Evolutionary conservation across 1,284 basidiomycete species (phyloP).

Genomic region (Trichosporon sp.): DNA sequence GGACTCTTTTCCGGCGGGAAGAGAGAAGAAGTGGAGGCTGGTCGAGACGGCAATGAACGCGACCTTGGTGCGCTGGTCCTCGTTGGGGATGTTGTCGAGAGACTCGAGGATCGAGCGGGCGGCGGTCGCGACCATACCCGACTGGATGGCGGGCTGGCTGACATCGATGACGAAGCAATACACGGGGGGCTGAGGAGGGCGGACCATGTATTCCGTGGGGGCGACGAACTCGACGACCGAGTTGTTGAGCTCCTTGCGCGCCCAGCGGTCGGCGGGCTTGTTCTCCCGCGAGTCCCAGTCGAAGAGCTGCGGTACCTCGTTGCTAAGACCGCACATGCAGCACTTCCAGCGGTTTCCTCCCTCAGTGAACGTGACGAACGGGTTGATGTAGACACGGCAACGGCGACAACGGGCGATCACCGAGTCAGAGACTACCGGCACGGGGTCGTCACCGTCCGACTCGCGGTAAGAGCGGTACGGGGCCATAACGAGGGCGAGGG

Average conservation of each 20-base stretch:
- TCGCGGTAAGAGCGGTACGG: conserved; percentile 80
- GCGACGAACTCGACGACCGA: conserved; percentile 95
- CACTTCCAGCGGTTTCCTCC: conserved; percentile 99
- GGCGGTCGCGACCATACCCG: conserved; percentile 97
- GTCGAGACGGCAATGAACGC: conserved; percentile 91
- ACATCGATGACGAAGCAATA: conserved; percentile 98
- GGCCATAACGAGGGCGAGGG: conserved; percentile 85
- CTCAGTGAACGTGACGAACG: conserved; percentile 97
- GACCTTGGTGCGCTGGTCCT: conserved; percentile 88
- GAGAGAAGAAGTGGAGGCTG: conserved; percentile 94
- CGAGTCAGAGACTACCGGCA: conserved; percentile 87
- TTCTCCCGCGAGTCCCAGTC: conserved; percentile 96
- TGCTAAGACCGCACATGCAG: conserved; percentile 98
- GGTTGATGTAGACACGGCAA: conserved; percentile 98
- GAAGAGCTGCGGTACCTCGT: conserved; percentile 97
- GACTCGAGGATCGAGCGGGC: conserved; percentile 94
- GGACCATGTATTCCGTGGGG: conserved; percentile 98
- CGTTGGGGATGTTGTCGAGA: conserved; percentile 92
- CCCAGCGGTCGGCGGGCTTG: conserved; percentile 93
- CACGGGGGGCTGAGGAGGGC: conserved; percentile 94
- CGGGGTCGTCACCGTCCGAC: conserved; percentile 63
- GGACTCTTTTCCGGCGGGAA: conserved; percentile 69
- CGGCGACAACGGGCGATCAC: conserved; percentile 96
- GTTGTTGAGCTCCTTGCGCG: conserved; percentile 89
- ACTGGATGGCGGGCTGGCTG: conserved; percentile 85